These are phyloP conservation scores for Boletus edulis DNA, from an alignment of 768 basidiomycete genomes.

Conservation along the genomic window DNA sequence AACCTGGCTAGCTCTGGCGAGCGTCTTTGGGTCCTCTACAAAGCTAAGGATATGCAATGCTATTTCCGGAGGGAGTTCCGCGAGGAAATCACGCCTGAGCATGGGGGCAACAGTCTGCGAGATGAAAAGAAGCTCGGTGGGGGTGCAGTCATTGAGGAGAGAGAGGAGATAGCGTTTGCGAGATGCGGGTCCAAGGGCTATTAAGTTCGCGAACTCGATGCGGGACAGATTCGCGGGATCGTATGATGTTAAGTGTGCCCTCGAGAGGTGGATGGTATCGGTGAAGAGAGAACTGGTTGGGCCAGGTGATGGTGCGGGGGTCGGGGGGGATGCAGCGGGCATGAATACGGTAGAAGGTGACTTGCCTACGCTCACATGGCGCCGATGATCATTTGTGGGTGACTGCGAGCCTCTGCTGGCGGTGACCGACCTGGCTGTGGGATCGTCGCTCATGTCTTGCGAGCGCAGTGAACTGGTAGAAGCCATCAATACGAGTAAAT, in stretches of 20 bases:
- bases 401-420: conserved; percentile 9
- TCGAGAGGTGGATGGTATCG: conserved; percentile 21
- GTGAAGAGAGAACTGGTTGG: conserved; percentile 49
- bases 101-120: conserved; percentile 62
- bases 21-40: conserved; percentile 70
- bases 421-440: background rate
- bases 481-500: conserved; percentile 4
- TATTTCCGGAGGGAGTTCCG: conserved; percentile 66
- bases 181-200: conserved; percentile 35
- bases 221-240: conserved; percentile 28
- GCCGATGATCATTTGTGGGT: conserved; percentile 13
- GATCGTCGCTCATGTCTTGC: conserved; percentile 12
- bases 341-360: conserved; percentile 42
- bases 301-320: conserved; percentile 59
- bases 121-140: conserved; percentile 62
- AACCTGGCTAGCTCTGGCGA: conserved; percentile 68
- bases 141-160: conserved; percentile 52
- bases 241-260: conserved; percentile 7
- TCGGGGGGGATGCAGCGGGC: conserved; percentile 57
- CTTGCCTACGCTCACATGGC: conserved; percentile 13
- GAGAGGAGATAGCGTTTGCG: conserved; percentile 53
- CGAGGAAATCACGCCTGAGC: conserved; percentile 59
- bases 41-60: conserved; percentile 72
- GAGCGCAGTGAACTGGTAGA: conserved; percentile 5
- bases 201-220: conserved; percentile 32